Percentiles rank a stretch among this genome's conserved stretches.
These are phyloP conservation scores for Theileria equi DNA, from an alignment of 169 alveolate species.

Conservation along the genomic window DNA sequence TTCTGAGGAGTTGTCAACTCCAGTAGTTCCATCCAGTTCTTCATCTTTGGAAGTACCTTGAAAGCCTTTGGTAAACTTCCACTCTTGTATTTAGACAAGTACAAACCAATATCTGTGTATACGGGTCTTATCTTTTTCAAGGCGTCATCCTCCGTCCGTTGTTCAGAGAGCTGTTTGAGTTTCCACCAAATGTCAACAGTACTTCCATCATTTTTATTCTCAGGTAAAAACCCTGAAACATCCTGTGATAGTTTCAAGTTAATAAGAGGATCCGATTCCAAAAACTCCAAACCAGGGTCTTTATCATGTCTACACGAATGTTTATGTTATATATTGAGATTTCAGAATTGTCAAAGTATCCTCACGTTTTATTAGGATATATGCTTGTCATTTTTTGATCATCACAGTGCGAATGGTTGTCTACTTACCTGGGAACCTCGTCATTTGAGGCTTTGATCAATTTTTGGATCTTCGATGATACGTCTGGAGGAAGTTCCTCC, in stretches of 20 bases:
- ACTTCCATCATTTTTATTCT: neutral
- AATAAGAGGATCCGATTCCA: conserved; percentile 41
- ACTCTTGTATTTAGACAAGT: conserved; percentile 75
- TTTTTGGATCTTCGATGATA: conserved; percentile 36
- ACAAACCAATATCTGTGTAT: conserved; percentile 46
- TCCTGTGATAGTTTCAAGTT: conserved; percentile 19
- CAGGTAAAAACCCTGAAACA: conserved; percentile 53
- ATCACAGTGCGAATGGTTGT: conserved; percentile 7
- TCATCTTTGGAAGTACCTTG: conserved; percentile 86
- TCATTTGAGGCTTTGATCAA: conserved; percentile 41
- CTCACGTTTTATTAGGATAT: conserved; percentile 31
- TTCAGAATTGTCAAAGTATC: conserved; percentile 13
- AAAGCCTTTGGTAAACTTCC: conserved; percentile 94
- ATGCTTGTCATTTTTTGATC: conserved; percentile 53
- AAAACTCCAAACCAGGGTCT: conserved; percentile 33
- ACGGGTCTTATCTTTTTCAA: conserved; percentile 29
- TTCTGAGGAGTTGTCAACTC: conserved; percentile 88
- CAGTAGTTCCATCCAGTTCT: conserved; percentile 91
- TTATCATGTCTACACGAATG: neutral
- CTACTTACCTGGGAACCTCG: conserved; percentile 33
- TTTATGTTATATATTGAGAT: neutral
- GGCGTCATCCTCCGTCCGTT: neutral
- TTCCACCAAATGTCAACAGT: conserved; percentile 30
- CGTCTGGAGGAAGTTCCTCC: conserved; percentile 55
- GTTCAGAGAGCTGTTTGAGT: neutral